A percentile compares a stretch with the other conserved stretches of the same genome.
phyloP scores from a whole-genome alignment of 2,329 filamentous ascomycete species.

The Ophiostoma novo-ulmi region DNA sequence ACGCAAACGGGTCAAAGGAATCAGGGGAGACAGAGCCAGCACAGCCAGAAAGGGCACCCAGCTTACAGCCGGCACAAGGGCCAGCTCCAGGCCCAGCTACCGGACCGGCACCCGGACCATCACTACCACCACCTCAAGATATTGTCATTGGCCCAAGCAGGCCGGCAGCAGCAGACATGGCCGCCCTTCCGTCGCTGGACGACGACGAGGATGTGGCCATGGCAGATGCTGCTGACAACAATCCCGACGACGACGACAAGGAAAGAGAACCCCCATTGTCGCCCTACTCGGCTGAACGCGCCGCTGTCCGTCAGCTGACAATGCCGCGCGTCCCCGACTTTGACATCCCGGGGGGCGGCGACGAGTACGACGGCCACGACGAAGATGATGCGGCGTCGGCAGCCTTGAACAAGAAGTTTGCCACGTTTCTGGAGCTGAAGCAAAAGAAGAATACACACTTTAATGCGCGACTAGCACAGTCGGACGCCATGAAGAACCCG shows the following conservation, averaged over 20 bases:
- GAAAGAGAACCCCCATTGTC: conserved; percentile 41
- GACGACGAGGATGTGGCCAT: conserved; percentile 11
- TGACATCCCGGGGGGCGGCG: conserved; percentile 68
- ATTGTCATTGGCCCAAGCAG: conserved; percentile 22
- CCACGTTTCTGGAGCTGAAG: conserved; percentile 72
- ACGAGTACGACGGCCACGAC: conserved; percentile 52
- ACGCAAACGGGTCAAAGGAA: background rate
- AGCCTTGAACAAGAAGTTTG: conserved; percentile 59
- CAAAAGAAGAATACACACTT: conserved; percentile 66
- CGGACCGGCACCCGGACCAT: background rate
- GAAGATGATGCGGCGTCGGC: conserved; percentile 34
- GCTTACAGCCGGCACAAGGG: background rate
- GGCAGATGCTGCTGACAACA: background rate
- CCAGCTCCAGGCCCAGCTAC: background rate
- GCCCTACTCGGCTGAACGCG: conserved; percentile 62
- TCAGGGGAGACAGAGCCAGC: background rate
- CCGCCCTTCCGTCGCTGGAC: background rate
- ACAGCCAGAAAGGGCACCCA: background rate
- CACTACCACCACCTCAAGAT: background rate
- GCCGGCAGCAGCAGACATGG: conserved; percentile 18
- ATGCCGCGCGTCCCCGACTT: conserved; percentile 67
- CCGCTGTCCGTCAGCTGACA: conserved; percentile 65
- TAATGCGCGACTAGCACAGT: conserved; percentile 66
- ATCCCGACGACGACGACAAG: background rate
- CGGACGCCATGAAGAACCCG: conserved; percentile 65